phyloP scores from a whole-genome alignment of 2,329 filamentous ascomycete species.

The Aureobasidium zeae region DNA sequence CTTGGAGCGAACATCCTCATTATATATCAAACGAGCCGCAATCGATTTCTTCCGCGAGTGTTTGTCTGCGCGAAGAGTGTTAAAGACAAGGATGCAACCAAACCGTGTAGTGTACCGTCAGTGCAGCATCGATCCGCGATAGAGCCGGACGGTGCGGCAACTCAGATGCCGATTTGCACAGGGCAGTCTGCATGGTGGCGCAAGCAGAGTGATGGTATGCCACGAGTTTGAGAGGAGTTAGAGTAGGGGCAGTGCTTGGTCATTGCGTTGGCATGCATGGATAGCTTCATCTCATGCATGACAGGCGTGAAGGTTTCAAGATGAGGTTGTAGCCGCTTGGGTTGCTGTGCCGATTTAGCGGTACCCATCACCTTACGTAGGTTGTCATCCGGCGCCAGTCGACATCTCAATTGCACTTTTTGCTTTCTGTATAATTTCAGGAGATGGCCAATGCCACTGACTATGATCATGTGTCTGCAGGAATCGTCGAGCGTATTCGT shows the following conservation, averaged over 20 bases:
- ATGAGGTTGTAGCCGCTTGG: constrained; percentile 9
- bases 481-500: too few species aligned
- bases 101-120: neutral
- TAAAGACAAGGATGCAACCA: neutral
- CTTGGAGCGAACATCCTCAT: neutral
- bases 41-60: too few species aligned
- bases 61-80: too few species aligned
- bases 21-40: neutral
- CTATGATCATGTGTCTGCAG: too few species aligned
- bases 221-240: neutral
- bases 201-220: constrained; percentile 8
- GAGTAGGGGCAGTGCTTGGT: constrained; percentile 10
- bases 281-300: constrained; percentile 11
- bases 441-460: too few species aligned
- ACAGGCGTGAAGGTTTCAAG: constrained; percentile 12
- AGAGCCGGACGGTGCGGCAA: constrained; percentile 5
- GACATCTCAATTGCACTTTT: too few species aligned
- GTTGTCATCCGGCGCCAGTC: too few species aligned
- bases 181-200: constrained; percentile 5
- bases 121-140: constrained; percentile 5
- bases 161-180: constrained; percentile 3
- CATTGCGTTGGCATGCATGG: constrained; percentile 12
- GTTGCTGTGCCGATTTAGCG: constrained; percentile 2
- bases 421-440: too few species aligned
- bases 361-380: neutral